Conservation (phyloP, 1,139 yeast genomes). For the Pichia sp. region DNA sequence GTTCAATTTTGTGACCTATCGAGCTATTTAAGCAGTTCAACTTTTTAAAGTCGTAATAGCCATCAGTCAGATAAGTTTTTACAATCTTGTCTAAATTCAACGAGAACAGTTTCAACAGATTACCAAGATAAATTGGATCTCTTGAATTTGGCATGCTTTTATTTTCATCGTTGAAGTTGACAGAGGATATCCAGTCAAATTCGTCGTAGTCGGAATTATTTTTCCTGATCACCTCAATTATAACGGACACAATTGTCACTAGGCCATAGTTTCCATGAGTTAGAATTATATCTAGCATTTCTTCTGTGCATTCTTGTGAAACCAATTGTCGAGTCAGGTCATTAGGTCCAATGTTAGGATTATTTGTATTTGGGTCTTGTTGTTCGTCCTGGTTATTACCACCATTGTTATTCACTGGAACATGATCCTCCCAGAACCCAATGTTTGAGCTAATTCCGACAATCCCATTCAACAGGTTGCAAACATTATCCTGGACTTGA, state of each 20-base stretch:
- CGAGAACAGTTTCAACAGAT: constrained; percentile 67
- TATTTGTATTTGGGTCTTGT: constrained; percentile 36
- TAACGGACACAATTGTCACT: constrained; percentile 92
- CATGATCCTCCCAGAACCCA: constrained; percentile 34
- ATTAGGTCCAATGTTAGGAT: constrained; percentile 95
- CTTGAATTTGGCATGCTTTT: constrained; percentile 76
- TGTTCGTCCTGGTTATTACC: constrained; percentile 27
- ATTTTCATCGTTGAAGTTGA: constrained; percentile 18
- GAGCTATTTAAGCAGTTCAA: constrained; percentile 24
- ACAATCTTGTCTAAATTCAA: constrained; percentile 29
- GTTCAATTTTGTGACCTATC: constrained; percentile 58
- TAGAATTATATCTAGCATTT: constrained; percentile 71
- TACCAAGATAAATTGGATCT: constrained; percentile 91
- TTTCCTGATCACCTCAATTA: constrained; percentile 90
- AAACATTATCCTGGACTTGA: constrained; percentile 32
- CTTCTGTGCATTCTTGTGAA: constrained; percentile 57
- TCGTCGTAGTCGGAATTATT: constrained; percentile 91
- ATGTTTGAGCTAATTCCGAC: constrained; percentile 34
- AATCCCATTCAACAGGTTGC: constrained; percentile 32
- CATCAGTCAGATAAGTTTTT: constrained; percentile 29
- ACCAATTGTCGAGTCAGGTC: constrained; percentile 90
- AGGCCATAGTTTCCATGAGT: constrained; percentile 78
- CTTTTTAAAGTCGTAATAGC: constrained; percentile 24
- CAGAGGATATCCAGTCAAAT: constrained; percentile 32
- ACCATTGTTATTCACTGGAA: constrained; percentile 14